Percentiles rank a stretch among this genome's conserved stretches.
phyloP scores from a whole-genome alignment of 1,284 basidiomycete genomes.

The Melampsora larici-populina region DNA sequence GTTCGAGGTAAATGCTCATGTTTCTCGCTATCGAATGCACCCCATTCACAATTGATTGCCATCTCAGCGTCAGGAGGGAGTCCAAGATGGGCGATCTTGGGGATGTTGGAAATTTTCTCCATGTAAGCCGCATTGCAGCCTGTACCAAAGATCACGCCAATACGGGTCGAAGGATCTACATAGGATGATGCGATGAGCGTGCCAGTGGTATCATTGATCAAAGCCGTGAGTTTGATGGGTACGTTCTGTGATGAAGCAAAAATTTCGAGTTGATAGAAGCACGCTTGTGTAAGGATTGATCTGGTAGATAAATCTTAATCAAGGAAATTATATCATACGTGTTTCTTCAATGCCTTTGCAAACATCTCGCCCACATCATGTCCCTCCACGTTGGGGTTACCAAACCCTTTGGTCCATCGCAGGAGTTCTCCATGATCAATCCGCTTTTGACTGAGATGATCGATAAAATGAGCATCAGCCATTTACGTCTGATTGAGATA shows the following conservation, averaged over 20 bases:
- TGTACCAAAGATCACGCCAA: conserved; percentile 95
- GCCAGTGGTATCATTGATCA: conserved; percentile 96
- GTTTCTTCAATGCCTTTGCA: conserved; percentile 70
- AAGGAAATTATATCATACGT: conserved; percentile 50
- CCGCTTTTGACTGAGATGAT: conserved; percentile 66
- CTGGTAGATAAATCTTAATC: conserved; percentile 49
- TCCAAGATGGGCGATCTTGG: conserved; percentile 71
- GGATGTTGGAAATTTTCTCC: conserved; percentile 73
- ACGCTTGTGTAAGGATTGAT: conserved; percentile 50
- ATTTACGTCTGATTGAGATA: background rate
- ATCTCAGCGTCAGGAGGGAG: conserved; percentile 67
- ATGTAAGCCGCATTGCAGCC: conserved; percentile 88
- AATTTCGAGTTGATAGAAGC: background rate
- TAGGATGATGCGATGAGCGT: conserved; percentile 96
- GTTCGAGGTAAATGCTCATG: conserved; percentile 84
- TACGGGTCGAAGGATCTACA: conserved; percentile 82
- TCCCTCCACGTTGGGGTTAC: conserved; percentile 85
- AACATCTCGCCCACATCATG: conserved; percentile 91
- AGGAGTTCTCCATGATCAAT: conserved; percentile 95
- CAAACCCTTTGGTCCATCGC: conserved; percentile 98
- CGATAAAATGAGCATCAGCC: background rate
- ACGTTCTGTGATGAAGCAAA: conserved; percentile 53
- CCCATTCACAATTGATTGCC: conserved; percentile 97
- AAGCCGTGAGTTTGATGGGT: conserved; percentile 72
- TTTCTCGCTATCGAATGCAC: conserved; percentile 93